Percentiles rank a stretch among this genome's conserved stretches.
phyloP scores from a whole-genome alignment of 2,329 filamentous ascomycete genomes.

The Talaromyces marneffei region DNA sequence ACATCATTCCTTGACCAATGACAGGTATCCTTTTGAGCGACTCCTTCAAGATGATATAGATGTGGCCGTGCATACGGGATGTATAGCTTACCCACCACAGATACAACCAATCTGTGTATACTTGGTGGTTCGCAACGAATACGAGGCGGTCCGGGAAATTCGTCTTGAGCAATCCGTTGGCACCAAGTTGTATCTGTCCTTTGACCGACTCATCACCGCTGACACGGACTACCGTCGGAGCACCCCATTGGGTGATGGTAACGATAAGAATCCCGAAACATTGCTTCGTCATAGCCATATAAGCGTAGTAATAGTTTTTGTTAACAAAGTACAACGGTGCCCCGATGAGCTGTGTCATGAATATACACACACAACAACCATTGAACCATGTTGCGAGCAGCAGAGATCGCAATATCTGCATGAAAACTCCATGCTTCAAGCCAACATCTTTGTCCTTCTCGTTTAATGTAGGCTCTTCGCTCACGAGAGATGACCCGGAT shows the following conservation, averaged over 20 bases:
- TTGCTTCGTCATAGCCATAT: slow-evolving; percentile 62
- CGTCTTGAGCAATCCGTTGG: slow-evolving; percentile 54
- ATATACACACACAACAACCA: slow-evolving; percentile 38
- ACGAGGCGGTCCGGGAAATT: slow-evolving; percentile 57
- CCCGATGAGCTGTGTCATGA: slow-evolving; percentile 55
- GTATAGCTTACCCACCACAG: slow-evolving; percentile 64
- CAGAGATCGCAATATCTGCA: slow-evolving; percentile 43
- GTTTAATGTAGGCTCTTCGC: slow-evolving; percentile 19
- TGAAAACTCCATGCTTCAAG: slow-evolving; percentile 41
- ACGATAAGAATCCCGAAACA: slow-evolving; percentile 59
- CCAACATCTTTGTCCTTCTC: slow-evolving; percentile 25
- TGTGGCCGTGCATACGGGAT: slow-evolving; percentile 58
- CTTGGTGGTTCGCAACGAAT: slow-evolving; percentile 60
- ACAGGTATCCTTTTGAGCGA: slow-evolving; percentile 58
- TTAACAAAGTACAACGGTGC: slow-evolving; percentile 57
- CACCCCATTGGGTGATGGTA: slow-evolving; percentile 58
- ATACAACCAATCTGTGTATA: slow-evolving; percentile 66
- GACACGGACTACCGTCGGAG: slow-evolving; percentile 56
- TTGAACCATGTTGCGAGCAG: slow-evolving; percentile 42
- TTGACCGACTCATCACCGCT: slow-evolving; percentile 57
- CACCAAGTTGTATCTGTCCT: slow-evolving; percentile 52
- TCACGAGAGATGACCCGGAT: slow-evolving; percentile 16
- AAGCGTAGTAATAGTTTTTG: slow-evolving; percentile 56
- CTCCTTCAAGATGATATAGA: slow-evolving; percentile 64
- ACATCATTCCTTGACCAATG: slow-evolving; percentile 58